Evolutionary conservation across 2,329 filamentous ascomycete species (phyloP).

Genomic region (Arthroderma sp.): DNA sequence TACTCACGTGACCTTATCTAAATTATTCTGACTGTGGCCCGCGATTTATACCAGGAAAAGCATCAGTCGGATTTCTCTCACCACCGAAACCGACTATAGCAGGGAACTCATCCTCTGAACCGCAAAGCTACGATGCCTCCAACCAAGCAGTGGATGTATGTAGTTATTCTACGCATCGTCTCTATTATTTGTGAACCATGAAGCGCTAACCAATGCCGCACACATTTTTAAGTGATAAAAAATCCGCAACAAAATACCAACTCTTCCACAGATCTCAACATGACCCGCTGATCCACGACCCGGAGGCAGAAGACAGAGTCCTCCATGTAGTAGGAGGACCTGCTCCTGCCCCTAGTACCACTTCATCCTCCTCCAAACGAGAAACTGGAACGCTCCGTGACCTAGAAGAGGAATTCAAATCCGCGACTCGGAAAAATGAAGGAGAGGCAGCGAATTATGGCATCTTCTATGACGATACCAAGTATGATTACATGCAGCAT

Average conservation of each 20-base stretch:
- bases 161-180: neutral
- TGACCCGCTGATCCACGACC: conserved; percentile 93
- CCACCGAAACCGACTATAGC: neutral
- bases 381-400: conserved; percentile 60
- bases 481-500: conserved; percentile 99
- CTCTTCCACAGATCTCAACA: conserved; percentile 62
- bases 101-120: neutral
- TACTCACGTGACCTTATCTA: conserved; percentile 6
- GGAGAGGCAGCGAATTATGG: conserved; percentile 92
- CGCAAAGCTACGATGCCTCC: conserved; percentile 13
- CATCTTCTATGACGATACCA: conserved; percentile 85
- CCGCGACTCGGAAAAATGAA: conserved; percentile 68
- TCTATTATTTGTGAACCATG: neutral
- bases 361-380: conserved; percentile 27
- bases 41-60: neutral
- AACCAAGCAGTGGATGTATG: conserved; percentile 16
- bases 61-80: neutral
- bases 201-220: conserved; percentile 2
- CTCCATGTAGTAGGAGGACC: conserved; percentile 54
- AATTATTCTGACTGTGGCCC: conserved; percentile 2
- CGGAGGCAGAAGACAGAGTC: conserved; percentile 77
- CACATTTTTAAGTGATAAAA: conserved; percentile 14
- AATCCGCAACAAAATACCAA: conserved; percentile 16
- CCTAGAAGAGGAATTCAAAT: conserved; percentile 61
- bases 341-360: conserved; percentile 16